Evolutionary conservation across 805 yeast genomes (phyloP).

Genomic region (Candida dajiaensis): DNA sequence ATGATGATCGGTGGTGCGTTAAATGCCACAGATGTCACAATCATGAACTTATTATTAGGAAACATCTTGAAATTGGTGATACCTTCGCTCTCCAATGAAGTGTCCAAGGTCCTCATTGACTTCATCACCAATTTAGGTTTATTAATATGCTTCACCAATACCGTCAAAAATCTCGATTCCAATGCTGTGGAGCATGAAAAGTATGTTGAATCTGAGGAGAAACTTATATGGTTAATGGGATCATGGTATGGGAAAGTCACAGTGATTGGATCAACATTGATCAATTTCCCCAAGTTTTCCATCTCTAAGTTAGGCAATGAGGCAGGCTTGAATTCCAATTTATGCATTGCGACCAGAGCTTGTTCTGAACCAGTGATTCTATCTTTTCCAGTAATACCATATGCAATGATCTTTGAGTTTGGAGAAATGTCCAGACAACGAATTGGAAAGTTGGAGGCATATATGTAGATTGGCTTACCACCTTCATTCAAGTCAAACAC

Average conservation of each 20-base stretch:
- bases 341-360: conserved; percentile 65
- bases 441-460: conserved; percentile 67
- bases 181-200: conserved; percentile 61
- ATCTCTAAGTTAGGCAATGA: background rate
- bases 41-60: conserved; percentile 56
- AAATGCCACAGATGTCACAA: conserved; percentile 54
- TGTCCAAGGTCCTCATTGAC: conserved; percentile 55
- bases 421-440: conserved; percentile 71
- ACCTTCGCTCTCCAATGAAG: conserved; percentile 78
- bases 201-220: conserved; percentile 66
- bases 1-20: conserved; percentile 62
- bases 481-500: conserved; percentile 49
- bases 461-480: conserved; percentile 65
- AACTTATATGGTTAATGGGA: conserved; percentile 68
- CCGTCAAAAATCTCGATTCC: conserved; percentile 75
- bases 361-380: conserved; percentile 63
- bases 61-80: conserved; percentile 76
- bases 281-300: conserved; percentile 11
- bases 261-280: conserved; percentile 51
- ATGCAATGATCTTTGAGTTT: conserved; percentile 59
- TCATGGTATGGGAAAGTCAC: conserved; percentile 83
- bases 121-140: conserved; percentile 67
- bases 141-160: conserved; percentile 55
- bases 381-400: conserved; percentile 80
- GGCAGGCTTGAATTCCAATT: conserved; percentile 15